phyloP scores from a whole-genome alignment of 1,284 basidiomycete species.

The Sanguinoderma infundibulare region DNA sequence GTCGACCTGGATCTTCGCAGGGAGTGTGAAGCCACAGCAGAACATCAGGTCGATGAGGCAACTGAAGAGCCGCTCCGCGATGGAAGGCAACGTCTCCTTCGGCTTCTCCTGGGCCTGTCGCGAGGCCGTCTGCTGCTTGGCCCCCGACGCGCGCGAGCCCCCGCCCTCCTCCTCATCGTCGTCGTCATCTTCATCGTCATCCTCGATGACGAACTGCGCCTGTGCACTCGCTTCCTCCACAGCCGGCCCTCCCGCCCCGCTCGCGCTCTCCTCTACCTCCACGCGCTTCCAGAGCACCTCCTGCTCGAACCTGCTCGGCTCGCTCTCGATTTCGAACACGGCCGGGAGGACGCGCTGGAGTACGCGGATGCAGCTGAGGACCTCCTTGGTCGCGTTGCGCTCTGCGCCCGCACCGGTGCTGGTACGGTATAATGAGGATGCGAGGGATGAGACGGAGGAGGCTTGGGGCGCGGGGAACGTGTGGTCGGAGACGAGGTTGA shows the following conservation, averaged over 20 bases:
- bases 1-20: constrained; percentile 76
- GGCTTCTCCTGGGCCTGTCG: constrained; percentile 34
- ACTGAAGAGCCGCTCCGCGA: constrained; percentile 80
- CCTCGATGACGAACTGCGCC: constrained; percentile 83
- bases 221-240: constrained; percentile 38
- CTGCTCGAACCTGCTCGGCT: constrained; percentile 68
- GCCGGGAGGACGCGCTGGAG: constrained; percentile 88
- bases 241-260: constrained; percentile 32
- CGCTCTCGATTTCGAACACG: constrained; percentile 82
- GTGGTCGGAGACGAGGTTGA: constrained; percentile 81
- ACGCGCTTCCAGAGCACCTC: constrained; percentile 77
- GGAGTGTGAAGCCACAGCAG: constrained; percentile 90
- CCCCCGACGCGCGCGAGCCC: constrained; percentile 5
- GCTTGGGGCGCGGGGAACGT: constrained; percentile 73
- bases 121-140: constrained; percentile 17
- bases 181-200: constrained; percentile 72
- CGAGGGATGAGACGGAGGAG: constrained; percentile 65
- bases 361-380: constrained; percentile 86
- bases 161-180: constrained; percentile 59
- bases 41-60: constrained; percentile 86
- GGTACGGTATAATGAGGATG: constrained; percentile 69
- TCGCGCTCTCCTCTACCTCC: constrained; percentile 37
- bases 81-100: constrained; percentile 65
- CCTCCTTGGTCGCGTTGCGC: constrained; percentile 79
- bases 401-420: constrained; percentile 48